These are phyloP conservation scores for Pythium oligandrum DNA, from an alignment of 352 stramenopile species.

Conservation along the genomic window DNA sequence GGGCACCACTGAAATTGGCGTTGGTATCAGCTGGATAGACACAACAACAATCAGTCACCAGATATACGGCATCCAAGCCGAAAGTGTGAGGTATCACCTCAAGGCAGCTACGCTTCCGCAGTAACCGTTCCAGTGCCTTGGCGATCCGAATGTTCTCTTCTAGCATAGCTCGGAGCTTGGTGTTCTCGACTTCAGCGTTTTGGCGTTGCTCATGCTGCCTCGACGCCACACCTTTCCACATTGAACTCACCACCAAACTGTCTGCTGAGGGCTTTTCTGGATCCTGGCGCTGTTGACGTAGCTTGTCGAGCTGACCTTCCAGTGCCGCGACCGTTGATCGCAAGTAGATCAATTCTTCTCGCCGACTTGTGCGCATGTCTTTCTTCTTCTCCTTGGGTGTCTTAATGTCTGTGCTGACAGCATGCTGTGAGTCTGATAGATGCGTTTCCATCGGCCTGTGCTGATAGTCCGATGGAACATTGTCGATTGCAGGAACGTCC, in stretches of 20 bases:
- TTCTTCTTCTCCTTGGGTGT: background rate
- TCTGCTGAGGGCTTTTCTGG: background rate
- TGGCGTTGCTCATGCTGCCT: conserved; percentile 13
- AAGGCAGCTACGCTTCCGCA: conserved; percentile 4
- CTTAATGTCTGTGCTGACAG: background rate
- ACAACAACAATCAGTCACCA: background rate
- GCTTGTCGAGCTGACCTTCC: background rate
- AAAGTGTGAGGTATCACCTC: conserved; percentile 1
- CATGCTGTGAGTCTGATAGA: background rate
- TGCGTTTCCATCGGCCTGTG: background rate
- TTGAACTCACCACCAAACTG: background rate
- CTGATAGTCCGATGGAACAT: too few species aligned
- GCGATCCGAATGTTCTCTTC: conserved; percentile 16
- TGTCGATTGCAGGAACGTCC: too few species aligned
- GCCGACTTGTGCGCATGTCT: conserved; percentile 3
- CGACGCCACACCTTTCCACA: conserved; percentile 10
- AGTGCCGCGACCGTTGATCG: conserved; percentile 2
- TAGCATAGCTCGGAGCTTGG: conserved; percentile 6
- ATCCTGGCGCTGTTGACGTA: background rate
- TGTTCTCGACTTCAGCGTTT: conserved; percentile 11
- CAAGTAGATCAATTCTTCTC: conserved; percentile 13
- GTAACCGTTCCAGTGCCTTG: conserved; percentile 8
- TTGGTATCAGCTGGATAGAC: too few species aligned
- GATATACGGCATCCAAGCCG: background rate
- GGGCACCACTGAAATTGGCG: too few species aligned